phyloP scores from a whole-genome alignment of 176 grass and related monocot species.

The Thalia dealbata region DNA sequence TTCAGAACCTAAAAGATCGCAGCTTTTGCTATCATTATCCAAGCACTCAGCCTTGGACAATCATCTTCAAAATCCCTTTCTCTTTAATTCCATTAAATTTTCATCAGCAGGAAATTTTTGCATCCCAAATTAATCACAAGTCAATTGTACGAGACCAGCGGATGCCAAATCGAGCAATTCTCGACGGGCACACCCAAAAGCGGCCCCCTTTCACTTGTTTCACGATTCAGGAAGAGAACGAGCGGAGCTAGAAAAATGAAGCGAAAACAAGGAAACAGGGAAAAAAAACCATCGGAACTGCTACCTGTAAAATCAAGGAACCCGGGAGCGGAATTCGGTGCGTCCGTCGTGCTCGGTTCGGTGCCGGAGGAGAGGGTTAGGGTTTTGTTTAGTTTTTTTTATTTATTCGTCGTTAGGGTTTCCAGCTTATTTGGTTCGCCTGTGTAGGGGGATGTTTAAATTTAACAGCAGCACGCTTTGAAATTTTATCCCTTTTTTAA shows the following conservation, averaged over 20 bases:
- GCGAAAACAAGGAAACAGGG: not conserved
- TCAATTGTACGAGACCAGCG: not conserved
- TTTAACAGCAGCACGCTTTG: too few species aligned
- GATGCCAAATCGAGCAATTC: not conserved
- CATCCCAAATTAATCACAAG: not conserved
- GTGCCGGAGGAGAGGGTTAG: not conserved
- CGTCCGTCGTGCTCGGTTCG: not conserved
- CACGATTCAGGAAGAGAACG: not conserved
- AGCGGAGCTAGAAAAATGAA: not conserved
- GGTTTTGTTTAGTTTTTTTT: not conserved
- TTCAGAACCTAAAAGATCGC: not conserved
- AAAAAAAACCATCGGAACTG: not conserved
- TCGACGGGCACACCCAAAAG: not conserved
- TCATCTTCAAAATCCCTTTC: too few species aligned
- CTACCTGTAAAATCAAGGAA: not conserved
- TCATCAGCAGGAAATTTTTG: not conserved
- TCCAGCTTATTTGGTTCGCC: not conserved
- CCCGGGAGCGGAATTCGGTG: not conserved
- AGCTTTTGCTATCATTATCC: not conserved
- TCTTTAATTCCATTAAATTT: not conserved
- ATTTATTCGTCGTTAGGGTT: not conserved
- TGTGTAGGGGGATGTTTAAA: too few species aligned
- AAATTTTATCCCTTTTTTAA: too few species aligned
- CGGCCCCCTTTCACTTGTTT: not conserved
- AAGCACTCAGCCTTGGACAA: too few species aligned